These are phyloP conservation scores for Carnegiea gigantea DNA, from an alignment of 179 eudicot species.

Conservation along the genomic window DNA sequence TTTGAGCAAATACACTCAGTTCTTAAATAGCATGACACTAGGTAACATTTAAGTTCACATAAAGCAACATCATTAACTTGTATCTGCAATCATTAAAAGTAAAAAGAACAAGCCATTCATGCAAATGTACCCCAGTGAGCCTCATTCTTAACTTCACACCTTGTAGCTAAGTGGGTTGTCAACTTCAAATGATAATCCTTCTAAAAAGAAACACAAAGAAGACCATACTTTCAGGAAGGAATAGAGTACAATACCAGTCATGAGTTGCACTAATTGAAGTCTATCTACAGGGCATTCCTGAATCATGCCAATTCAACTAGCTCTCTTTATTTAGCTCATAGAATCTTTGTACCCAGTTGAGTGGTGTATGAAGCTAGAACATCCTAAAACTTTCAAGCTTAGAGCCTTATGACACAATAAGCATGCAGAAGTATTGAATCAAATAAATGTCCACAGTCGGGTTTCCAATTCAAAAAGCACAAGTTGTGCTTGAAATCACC, in stretches of 20 bases:
- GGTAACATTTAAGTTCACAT: not conserved
- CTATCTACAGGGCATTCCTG: not conserved
- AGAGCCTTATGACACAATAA: not conserved
- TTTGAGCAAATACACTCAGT: not conserved
- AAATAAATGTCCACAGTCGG: not conserved
- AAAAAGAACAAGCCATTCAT: not conserved
- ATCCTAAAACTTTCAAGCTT: not conserved
- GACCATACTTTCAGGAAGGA: not conserved
- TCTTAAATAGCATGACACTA: not conserved
- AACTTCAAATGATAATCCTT: constrained; percentile 1
- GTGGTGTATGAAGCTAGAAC: not conserved
- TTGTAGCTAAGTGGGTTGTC: not conserved
- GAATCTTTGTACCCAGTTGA: not conserved
- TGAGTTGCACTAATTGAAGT: not conserved
- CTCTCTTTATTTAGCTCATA: constrained; percentile 1
- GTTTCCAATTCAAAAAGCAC: not conserved
- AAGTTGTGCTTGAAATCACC: not conserved
- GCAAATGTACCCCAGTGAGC: not conserved
- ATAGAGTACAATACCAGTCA: not conserved
- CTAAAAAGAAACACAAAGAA: not conserved
- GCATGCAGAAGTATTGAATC: not conserved
- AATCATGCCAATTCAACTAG: not conserved
- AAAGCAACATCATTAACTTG: not conserved
- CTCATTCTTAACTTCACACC: not conserved
- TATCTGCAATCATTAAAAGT: not conserved